A percentile compares a stretch with the other conserved stretches of the same genome.
These are phyloP conservation scores for Thecaphora frezii DNA, from an alignment of 1,284 basidiomycete species.

Conservation along the genomic window DNA sequence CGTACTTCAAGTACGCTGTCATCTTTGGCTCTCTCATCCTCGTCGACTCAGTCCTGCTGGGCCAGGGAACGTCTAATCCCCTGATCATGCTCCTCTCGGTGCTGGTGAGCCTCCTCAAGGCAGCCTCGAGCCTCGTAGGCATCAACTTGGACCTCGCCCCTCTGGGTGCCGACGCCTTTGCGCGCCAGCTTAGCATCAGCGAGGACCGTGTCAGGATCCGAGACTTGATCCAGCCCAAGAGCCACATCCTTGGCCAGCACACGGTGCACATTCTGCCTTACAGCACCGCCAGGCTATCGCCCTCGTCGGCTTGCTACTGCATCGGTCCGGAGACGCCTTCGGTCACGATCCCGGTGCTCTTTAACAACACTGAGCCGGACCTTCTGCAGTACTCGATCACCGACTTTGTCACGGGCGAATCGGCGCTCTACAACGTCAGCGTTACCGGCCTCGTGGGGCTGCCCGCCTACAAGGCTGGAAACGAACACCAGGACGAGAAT, in stretches of 20 bases:
- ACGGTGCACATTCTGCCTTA: constrained; percentile 81
- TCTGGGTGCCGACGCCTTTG: constrained; percentile 62
- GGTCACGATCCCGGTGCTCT: constrained; percentile 74
- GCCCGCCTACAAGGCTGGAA: constrained; percentile 4
- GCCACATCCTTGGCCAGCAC: constrained; percentile 80
- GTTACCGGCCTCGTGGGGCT: constrained; percentile 69
- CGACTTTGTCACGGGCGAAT: constrained; percentile 66
- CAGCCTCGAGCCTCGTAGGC: constrained; percentile 21
- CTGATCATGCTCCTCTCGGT: constrained; percentile 16
- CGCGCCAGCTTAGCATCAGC: constrained; percentile 59
- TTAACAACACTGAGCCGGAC: constrained; percentile 85
- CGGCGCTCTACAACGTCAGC: constrained; percentile 68
- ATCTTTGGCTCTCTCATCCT: constrained; percentile 28
- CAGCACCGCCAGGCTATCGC: constrained; percentile 78
- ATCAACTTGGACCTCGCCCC: constrained; percentile 30
- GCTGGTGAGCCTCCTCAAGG: constrained; percentile 10
- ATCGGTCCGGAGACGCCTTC: constrained; percentile 65
- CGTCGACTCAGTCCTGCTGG: constrained; percentile 29
- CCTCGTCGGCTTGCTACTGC: constrained; percentile 66
- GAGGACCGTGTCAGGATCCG: constrained; percentile 60
- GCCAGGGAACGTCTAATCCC: constrained; percentile 20
- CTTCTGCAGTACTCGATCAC: constrained; percentile 75
- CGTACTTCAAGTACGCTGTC: constrained; percentile 21
- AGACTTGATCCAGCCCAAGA: constrained; percentile 57
- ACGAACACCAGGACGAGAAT: constrained; percentile 13